These are phyloP conservation scores for Solanum arcanum DNA, from an alignment of 257 asterid species.

Conservation along the genomic window DNA sequence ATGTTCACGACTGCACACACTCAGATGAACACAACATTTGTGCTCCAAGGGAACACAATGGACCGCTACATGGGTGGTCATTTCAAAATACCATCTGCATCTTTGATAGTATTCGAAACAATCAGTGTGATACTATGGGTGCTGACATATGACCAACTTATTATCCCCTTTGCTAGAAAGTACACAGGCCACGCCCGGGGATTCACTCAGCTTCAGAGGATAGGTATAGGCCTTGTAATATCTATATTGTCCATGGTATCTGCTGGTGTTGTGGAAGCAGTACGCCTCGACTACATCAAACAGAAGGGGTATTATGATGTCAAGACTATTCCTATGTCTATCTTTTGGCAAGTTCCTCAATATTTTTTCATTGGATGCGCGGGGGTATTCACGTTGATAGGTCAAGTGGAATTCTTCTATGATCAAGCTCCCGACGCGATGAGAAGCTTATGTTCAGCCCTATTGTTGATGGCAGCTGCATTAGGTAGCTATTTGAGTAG, in stretches of 20 bases:
- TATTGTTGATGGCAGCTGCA: constrained; percentile 50
- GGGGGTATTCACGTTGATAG: constrained; percentile 63
- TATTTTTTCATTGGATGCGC: constrained; percentile 56
- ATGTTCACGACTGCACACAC: constrained; percentile 50
- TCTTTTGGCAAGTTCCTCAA: constrained; percentile 28
- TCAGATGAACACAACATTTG: constrained; percentile 25
- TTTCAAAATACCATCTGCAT: constrained; percentile 76
- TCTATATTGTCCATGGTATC: constrained; percentile 47
- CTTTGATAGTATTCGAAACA: neutral
- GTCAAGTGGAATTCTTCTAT: constrained; percentile 72
- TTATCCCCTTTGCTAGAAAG: constrained; percentile 33
- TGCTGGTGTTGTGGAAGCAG: constrained; percentile 50
- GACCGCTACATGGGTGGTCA: constrained; percentile 55
- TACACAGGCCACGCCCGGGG: constrained; percentile 57
- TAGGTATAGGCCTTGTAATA: constrained; percentile 48
- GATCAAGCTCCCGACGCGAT: constrained; percentile 84
- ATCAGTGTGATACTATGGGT: constrained; percentile 18
- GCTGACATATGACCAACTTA: constrained; percentile 34
- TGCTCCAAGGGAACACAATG: constrained; percentile 71
- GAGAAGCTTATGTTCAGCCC: constrained; percentile 70
- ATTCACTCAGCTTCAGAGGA: constrained; percentile 67
- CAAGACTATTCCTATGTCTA: constrained; percentile 43
- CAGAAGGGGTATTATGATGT: constrained; percentile 33
- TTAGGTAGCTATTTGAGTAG: constrained; percentile 61
- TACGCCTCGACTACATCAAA: constrained; percentile 37